A percentile compares a stretch with the other conserved stretches of the same genome.
Evolutionary conservation across 805 yeast species (phyloP).

Genomic region (Ogataea minuta): DNA sequence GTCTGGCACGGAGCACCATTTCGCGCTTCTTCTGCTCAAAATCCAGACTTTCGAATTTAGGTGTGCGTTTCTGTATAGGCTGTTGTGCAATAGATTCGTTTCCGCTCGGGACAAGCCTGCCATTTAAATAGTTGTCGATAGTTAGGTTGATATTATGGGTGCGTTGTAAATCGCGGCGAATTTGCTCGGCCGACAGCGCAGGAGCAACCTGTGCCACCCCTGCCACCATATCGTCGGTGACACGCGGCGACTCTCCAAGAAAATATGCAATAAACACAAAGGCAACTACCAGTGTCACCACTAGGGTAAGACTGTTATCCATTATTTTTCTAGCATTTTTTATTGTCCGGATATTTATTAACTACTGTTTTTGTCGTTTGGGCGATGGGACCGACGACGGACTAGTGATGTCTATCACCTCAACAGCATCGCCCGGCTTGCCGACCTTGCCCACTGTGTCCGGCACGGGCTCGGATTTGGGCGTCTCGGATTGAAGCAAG

Average conservation of each 20-base stretch:
- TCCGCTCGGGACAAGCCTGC: background rate
- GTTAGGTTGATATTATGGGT: conserved; percentile 83
- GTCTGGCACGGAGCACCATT: conserved; percentile 62
- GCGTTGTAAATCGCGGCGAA: conserved; percentile 66
- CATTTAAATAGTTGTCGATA: conserved; percentile 62
- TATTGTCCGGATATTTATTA: background rate
- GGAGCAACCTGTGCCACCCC: conserved; percentile 86
- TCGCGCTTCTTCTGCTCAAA: conserved; percentile 50
- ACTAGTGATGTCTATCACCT: conserved; percentile 11
- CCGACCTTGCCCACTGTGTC: conserved; percentile 1
- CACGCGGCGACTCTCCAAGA: conserved; percentile 25
- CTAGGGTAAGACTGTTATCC: conserved; percentile 47
- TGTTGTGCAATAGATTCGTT: background rate
- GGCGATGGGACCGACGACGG: conserved; percentile 1
- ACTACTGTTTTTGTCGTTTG: conserved; percentile 1
- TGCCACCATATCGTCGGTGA: conserved; percentile 74
- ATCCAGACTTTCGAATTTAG: conserved; percentile 38
- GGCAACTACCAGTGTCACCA: conserved; percentile 48
- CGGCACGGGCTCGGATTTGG: background rate
- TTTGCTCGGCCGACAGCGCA: conserved; percentile 61
- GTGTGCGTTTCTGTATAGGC: background rate
- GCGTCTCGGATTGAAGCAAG: background rate
- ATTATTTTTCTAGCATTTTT: conserved; percentile 7
- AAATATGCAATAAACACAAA: conserved; percentile 63
- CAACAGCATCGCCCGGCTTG: conserved; percentile 9